Base-by-base conservation (phyloP, 1,284 basidiomycete species). In the Moesziomyces sp. region DNA sequence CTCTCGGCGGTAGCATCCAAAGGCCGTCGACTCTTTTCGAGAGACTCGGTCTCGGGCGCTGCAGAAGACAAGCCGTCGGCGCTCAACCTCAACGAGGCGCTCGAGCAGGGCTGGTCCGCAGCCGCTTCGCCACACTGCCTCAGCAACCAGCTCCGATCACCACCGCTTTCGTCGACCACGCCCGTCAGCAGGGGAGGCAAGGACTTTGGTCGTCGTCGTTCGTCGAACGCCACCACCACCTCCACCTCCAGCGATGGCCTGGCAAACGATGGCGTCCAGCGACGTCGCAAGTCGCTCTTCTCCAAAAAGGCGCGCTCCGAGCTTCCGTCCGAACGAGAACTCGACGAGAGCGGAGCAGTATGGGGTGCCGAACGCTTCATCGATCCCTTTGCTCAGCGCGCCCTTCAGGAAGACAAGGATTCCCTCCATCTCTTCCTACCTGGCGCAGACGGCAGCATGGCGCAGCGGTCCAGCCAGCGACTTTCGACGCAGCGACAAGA, bases 21-120 rank as follows among this genome's bases (percentile, higher is more conserved):
- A 21, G 54, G 68, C 30, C 61, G 68, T 23, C 59, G 55, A 35
- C 51, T 71, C 16, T 71, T 71, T n/a, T 46, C 68, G 28, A 53
- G 68, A 21, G 62, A 71, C 2, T 14, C 33, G 8, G n/a, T 9
- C 13, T 6, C 11, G 10, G 16, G 10, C 1, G 38, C 43, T 5
- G 38, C n/a, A 45, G 55, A 53, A 16, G n/a, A 42, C 13, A 48
- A 52, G 38, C 13, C 57, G 5, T 67, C 64, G 14, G 58, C 58
- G 33, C 58, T 67, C 28, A 67, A 43, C 30, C 49, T 67, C 43
- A 67, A 58, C 30, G 54, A 67, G 26, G 58, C 58, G 38, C 65
- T 67, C 40, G 58, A 67, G 19, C 65, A 58, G 28, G 45, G 51
- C 11, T 61, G 58, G 46, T 48, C 46, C 14, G 40, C 63, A 3